Conservation (phyloP, 805 yeast genomes). For the Kurtzmaniella cleridarum region DNA sequence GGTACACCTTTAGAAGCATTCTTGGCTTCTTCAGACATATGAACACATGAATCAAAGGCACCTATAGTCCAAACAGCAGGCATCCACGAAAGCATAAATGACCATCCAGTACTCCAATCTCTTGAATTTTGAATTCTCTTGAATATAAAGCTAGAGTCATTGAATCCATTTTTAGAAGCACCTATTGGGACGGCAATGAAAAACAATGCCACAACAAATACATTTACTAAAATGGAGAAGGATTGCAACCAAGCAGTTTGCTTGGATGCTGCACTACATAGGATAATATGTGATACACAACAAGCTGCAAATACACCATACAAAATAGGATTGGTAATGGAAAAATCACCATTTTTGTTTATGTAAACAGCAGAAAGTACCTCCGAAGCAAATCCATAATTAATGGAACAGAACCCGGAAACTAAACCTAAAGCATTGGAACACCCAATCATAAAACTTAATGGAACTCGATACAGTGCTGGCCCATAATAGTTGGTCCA, state of each 20-base stretch:
- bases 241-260: constrained; percentile 56
- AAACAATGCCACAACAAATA: constrained; percentile 46
- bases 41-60: constrained; percentile 29
- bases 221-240: constrained; percentile 50
- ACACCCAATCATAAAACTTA: constrained; percentile 61
- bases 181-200: constrained; percentile 66
- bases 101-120: constrained; percentile 57
- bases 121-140: constrained; percentile 46
- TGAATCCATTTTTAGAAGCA: constrained; percentile 25
- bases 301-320: constrained; percentile 68
- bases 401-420: constrained; percentile 62
- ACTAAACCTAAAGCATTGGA: constrained; percentile 63
- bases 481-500: constrained; percentile 56
- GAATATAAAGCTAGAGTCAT: constrained; percentile 41
- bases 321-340: constrained; percentile 45
- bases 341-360: constrained; percentile 49
- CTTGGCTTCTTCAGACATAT: constrained; percentile 26
- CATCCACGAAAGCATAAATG: constrained; percentile 21
- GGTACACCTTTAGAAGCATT: constrained; percentile 24
- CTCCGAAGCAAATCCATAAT: constrained; percentile 63
- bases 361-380: constrained; percentile 54
- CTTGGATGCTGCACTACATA: constrained; percentile 54
- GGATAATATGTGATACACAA: constrained; percentile 43
- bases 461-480: constrained; percentile 40
- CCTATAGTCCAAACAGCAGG: constrained; percentile 32